These are phyloP conservation scores for Neonectria coccinea DNA, from an alignment of 2,329 filamentous ascomycete species.

Conservation along the genomic window DNA sequence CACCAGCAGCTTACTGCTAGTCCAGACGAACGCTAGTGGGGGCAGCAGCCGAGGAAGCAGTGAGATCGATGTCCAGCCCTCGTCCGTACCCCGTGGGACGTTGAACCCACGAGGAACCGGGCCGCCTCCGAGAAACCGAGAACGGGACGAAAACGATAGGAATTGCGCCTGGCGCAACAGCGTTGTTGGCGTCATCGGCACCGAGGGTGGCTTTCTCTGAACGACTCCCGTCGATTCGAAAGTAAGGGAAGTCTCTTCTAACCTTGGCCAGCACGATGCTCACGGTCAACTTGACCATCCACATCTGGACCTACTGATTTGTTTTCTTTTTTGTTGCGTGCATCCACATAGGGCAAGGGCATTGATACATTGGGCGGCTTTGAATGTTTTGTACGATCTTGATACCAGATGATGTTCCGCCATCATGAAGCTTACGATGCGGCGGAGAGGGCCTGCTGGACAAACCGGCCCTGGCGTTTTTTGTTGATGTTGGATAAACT, in stretches of 20 bases:
- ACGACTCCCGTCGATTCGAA: slow-evolving; percentile 10
- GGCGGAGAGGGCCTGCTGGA: slow-evolving; percentile 33
- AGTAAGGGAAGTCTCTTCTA: slow-evolving; percentile 5
- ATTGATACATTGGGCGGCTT: slow-evolving; percentile 25
- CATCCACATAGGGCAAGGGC: slow-evolving; percentile 15
- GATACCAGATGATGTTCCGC: slow-evolving; percentile 45
- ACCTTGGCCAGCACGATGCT: slow-evolving; percentile 1
- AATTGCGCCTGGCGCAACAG: slow-evolving; percentile 69
- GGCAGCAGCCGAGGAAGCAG: slow-evolving; percentile 62
- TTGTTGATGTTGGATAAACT: slow-evolving; percentile 32
- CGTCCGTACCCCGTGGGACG: slow-evolving; percentile 53
- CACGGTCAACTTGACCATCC: slow-evolving; percentile 9
- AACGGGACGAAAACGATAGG: slow-evolving; percentile 55
- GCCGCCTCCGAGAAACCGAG: slow-evolving; percentile 50
- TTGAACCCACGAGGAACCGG: slow-evolving; percentile 56
- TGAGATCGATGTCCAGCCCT: slow-evolving; percentile 56
- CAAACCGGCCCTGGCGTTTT: slow-evolving; percentile 35
- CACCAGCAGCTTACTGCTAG: slow-evolving; percentile 69
- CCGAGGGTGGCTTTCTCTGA: slow-evolving; percentile 68
- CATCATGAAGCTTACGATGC: slow-evolving; percentile 44
- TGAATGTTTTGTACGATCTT: slow-evolving; percentile 45
- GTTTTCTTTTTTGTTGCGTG: slow-evolving; percentile 12
- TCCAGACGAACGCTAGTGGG: slow-evolving; percentile 66
- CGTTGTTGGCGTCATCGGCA: slow-evolving; percentile 65
- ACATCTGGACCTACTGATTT: slow-evolving; percentile 19